Evolutionary conservation across 2,329 filamentous ascomycete genomes (phyloP).

Genomic region (Colletotrichum gloeosporioides): DNA sequence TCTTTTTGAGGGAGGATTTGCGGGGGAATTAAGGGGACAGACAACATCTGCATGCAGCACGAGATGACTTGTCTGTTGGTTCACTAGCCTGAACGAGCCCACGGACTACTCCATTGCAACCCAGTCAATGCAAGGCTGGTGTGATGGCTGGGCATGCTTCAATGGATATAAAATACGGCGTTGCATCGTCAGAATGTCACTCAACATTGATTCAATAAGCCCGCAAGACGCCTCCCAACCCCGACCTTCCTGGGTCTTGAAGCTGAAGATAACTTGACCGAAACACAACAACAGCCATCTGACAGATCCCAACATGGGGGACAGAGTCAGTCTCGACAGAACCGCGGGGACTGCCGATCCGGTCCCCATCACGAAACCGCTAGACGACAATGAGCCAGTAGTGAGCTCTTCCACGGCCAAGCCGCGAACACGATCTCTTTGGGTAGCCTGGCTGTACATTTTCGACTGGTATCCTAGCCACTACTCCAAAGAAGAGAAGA

Average conservation of each 20-base stretch:
- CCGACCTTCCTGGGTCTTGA: background rate
- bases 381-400: background rate
- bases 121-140: background rate
- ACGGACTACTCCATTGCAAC: background rate
- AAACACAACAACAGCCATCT: background rate
- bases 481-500: conserved; percentile 32
- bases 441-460: conserved; percentile 30
- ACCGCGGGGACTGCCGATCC: background rate
- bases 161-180: background rate
- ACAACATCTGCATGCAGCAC: background rate
- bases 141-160: background rate
- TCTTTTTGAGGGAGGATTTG: background rate
- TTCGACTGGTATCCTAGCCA: conserved; percentile 34
- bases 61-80: background rate
- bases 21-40: background rate
- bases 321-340: background rate
- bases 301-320: background rate
- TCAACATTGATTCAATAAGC: background rate
- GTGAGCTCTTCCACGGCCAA: conserved; percentile 28
- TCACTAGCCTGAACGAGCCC: background rate
- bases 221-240: background rate
- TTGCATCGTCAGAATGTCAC: background rate
- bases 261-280: background rate
- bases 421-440: conserved; percentile 12
- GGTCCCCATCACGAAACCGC: background rate